phyloP scores from a whole-genome alignment of 164 flowering plant genomes.

The Tetrastigma voinierianum region DNA sequence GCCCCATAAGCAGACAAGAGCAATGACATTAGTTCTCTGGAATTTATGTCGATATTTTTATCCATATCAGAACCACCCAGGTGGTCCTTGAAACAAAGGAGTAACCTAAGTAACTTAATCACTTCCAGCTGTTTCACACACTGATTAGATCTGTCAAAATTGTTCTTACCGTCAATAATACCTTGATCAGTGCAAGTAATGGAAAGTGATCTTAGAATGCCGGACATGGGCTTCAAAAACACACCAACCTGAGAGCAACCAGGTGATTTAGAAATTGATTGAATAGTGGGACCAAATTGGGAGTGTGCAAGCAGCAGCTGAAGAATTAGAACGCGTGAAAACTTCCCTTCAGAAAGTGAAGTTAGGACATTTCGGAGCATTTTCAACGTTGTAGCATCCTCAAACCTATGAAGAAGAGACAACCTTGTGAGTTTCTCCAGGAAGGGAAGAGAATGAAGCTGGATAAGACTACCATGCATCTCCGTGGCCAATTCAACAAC shows the following conservation, averaged over 20 bases:
- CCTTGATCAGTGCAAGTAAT: constrained; percentile 20
- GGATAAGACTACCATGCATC: constrained; percentile 38
- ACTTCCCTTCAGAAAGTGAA: constrained; percentile 41
- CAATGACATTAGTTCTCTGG: constrained; percentile 53
- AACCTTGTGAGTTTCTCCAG: constrained; percentile 53
- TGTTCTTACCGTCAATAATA: constrained; percentile 17
- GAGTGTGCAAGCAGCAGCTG: constrained; percentile 81
- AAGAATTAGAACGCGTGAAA: constrained; percentile 36
- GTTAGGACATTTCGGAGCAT: constrained; percentile 44
- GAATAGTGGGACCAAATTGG: constrained; percentile 59
- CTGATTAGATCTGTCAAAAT: constrained; percentile 13
- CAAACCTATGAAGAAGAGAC: constrained; percentile 73
- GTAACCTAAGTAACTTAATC: constrained; percentile 63
- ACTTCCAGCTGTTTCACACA: constrained; percentile 53
- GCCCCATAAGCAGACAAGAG: constrained; percentile 87
- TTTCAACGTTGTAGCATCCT: constrained; percentile 61
- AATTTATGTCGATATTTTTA: constrained; percentile 46
- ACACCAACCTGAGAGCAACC: constrained; percentile 35
- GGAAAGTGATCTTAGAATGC: constrained; percentile 52
- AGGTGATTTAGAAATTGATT: constrained; percentile 28
- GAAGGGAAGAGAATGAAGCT: constrained; percentile 50
- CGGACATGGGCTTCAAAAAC: constrained; percentile 56
- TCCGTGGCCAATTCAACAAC: constrained; percentile 40
- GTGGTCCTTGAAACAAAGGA: constrained; percentile 32
- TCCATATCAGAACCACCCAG: constrained; percentile 23